Base-by-base conservation (phyloP, 1,284 basidiomycete genomes). In the Melampsora larici-populina region DNA sequence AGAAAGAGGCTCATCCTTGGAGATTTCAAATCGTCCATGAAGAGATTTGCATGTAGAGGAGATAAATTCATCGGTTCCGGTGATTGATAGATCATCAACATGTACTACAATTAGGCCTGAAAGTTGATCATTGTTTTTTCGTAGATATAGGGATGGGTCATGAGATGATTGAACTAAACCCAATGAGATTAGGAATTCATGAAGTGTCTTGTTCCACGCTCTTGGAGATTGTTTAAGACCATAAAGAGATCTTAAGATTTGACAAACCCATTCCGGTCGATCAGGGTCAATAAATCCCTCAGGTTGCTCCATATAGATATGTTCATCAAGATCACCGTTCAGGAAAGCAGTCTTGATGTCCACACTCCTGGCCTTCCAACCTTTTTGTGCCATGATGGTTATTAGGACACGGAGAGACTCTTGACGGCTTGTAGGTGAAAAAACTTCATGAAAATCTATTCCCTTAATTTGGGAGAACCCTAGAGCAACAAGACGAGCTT, bases 181-280 rank as follows among this genome's bases (percentile, higher is more conserved):
- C 4, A 24, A 13, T 2, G 8, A 2, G 5, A 51, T 4, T 3
- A 70, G 67, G 7, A 33, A 48, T 7, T 51, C 33, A 31, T 70
- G 48, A 11, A 70, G 67, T 1, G 24, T 55, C 7, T 18, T 24
- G n/a, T 70, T 70, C 67, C 46, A 74, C 3, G 17, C 36, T 9
- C 63, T 1, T 2, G 71, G 63, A 1, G 71, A 40, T 55, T 74
- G 71, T 66, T 74, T 74, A 11, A 74, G 48, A n/a, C 71, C 43
- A 55, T 70, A 70, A 13, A 70, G n/a, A 15, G 67, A 70, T 6
- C 17, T 4, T 8, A 51, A 21, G 7, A 70, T 17, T 21, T 70
- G 5, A 46, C 67, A 70, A 5, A 70, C 67, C 67, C 67, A 49
- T 11, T 26, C 21, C 1, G 33, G 31, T 51, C 58, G 46, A 2